Evolutionary conservation across 2,329 filamentous ascomycete genomes (phyloP).

Genomic region (Sporothrix euskadiensis): DNA sequence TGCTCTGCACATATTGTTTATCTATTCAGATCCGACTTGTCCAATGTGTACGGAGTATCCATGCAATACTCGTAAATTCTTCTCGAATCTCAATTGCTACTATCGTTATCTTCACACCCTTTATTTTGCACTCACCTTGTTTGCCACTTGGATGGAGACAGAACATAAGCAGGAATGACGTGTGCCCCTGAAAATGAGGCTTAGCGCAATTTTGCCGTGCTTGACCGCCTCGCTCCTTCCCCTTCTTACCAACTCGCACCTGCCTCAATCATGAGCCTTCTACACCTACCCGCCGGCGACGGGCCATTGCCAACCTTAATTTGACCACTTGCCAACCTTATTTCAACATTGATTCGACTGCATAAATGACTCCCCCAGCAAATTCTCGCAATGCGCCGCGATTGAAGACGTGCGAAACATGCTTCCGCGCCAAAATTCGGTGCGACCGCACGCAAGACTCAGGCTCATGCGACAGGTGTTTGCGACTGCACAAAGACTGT

Average conservation of each 20-base stretch:
- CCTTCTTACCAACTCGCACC: background rate
- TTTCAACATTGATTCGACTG: background rate
- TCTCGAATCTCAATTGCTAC: too few relatives aligned
- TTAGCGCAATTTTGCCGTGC: background rate
- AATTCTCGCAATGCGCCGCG: background rate
- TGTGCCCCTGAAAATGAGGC: too few relatives aligned
- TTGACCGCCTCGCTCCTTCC: background rate
- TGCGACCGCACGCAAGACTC: constrained; percentile 42
- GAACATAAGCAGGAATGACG: too few relatives aligned
- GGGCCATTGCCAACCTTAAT: background rate
- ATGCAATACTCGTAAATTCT: too few relatives aligned
- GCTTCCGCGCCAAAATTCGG: constrained; percentile 42
- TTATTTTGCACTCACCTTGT: too few relatives aligned
- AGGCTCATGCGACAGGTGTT: constrained; percentile 39
- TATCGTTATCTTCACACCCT: too few relatives aligned
- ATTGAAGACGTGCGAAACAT: constrained; percentile 41
- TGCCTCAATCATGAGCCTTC: too few relatives aligned
- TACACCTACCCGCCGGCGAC: background rate
- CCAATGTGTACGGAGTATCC: too few relatives aligned
- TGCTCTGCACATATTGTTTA: too few relatives aligned
- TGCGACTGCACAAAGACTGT: constrained; percentile 40
- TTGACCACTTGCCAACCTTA: background rate
- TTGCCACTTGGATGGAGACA: too few relatives aligned
- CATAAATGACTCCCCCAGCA: background rate
- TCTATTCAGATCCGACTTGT: too few relatives aligned